Evolutionary conservation across 2,329 filamentous ascomycete genomes (phyloP), one percentile per base, ranked within the genome.

Genomic region (Reticulascus tulasneorum): DNA sequence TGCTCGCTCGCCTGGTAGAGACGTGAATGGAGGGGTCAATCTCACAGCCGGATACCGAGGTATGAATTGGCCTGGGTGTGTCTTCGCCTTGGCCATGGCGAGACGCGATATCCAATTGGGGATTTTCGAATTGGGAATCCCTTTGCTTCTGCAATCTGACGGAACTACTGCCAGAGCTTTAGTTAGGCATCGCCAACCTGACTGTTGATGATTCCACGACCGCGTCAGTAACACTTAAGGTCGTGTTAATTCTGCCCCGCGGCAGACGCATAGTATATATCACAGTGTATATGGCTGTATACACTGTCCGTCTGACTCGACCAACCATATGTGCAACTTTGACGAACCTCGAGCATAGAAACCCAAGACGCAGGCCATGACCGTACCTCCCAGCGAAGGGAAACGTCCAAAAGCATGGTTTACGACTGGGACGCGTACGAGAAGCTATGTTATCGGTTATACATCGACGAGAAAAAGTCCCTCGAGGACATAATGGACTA

Each of bases 401-500:
- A 9, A 28, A 29, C 23, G 24, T 16, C 23, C 33, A 36, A 38
- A 41, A 60, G 29, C 47, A 71, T 70, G 68, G 65, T 63, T 15
- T 71, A 70, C 52, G 55, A 67, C 40, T 72, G 69, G 67, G 62
- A 64, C n/a, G 47, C 49, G 11, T 58, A 71, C 46, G 59, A 57
- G 49, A 56, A 66, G 35, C 60, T 52, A 50, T 66, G 64, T 49
- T 59, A 58, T 25, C 75, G 77, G 47, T 75, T 93, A 52, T 93
- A 89, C 52, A 86, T 91, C 48, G 76, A 81, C 40, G 83, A 93
- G 62, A 79, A 79, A 49, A 82, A 76, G 63, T 76, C 79, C 25
- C 64, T 90, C 38, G 79, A 84, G 50, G 80, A 90, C 47, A 83
- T 93, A 26, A 84, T 86, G 68, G 71, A 80, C 18, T 79, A 81